Conservation (phyloP, 352 stramenopile species). For the Globisporangium alternatum region DNA sequence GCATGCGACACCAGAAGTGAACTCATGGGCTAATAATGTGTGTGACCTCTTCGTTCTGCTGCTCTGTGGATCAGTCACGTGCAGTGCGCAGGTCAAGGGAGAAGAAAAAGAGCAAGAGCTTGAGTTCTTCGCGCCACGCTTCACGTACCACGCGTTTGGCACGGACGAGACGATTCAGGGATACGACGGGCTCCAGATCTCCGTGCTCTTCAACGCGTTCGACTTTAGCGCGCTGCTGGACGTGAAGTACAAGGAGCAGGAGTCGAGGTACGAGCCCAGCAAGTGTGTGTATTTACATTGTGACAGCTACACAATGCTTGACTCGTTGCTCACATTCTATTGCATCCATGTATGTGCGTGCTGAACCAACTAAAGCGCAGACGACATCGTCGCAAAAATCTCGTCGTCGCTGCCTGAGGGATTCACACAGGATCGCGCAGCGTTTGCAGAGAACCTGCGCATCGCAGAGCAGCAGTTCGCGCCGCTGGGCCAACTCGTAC, state of each 20-base stretch:
- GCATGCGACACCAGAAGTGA: not conserved
- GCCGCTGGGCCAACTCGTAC: conserved; percentile 38
- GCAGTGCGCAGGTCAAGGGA: conserved; percentile 24
- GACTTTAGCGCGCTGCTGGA: conserved; percentile 62
- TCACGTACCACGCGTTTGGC: conserved; percentile 82
- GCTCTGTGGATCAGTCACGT: conserved; percentile 31
- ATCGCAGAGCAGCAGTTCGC: conserved; percentile 26
- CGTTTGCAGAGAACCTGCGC: conserved; percentile 29
- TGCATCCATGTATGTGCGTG: not conserved
- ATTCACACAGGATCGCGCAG: conserved; percentile 41
- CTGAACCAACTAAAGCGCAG: conserved; percentile 28
- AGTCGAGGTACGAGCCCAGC: conserved; percentile 29
- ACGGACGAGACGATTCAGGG: conserved; percentile 69
- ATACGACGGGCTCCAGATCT: conserved; percentile 54
- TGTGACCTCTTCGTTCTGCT: not conserved
- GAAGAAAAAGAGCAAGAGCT: conserved; percentile 30
- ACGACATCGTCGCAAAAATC: conserved; percentile 52
- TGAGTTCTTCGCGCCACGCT: conserved; percentile 57
- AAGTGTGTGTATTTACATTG: not conserved
- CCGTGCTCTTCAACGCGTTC: conserved; percentile 58
- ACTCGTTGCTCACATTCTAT: not conserved
- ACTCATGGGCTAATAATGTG: not conserved
- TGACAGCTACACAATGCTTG: not conserved
- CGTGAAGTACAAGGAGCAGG: conserved; percentile 49
- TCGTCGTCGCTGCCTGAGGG: conserved; percentile 35